phyloP scores from a whole-genome alignment of 2,329 filamentous ascomycete genomes.

The Colletotrichum sp. region DNA sequence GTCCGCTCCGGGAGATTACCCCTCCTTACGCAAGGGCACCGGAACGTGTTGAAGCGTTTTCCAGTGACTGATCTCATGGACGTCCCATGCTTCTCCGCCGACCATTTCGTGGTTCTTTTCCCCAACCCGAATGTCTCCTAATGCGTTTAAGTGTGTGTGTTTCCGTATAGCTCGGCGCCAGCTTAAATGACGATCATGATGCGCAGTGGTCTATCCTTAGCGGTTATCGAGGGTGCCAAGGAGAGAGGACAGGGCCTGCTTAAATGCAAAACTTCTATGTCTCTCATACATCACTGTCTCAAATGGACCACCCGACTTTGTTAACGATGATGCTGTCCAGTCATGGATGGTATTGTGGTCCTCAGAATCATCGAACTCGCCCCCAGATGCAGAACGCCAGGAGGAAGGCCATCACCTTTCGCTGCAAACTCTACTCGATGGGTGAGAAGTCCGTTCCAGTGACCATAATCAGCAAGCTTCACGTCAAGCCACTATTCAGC shows the following conservation, averaged over 20 bases:
- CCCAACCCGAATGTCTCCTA: no score
- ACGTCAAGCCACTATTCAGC: not conserved
- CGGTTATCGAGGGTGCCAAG: not conserved
- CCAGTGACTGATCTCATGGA: not conserved
- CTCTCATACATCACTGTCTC: not conserved
- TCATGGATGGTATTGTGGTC: not conserved
- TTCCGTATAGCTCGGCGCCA: no score
- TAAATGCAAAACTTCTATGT: not conserved
- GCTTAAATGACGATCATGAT: no score
- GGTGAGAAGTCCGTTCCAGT: not conserved
- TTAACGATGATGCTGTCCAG: not conserved
- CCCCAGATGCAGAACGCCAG: not conserved
- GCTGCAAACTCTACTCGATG: not conserved
- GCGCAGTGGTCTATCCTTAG: not conserved
- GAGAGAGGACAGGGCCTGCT: not conserved
- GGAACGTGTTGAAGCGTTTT: not conserved
- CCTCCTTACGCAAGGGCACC: not conserved
- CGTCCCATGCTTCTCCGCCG: not conserved
- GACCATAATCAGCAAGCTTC: not conserved
- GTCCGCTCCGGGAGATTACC: not conserved
- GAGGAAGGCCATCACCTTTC: not conserved
- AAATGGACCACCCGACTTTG: not conserved
- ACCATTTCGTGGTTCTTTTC: not conserved
- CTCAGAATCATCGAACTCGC: not conserved
- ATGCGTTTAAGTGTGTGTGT: no score